Base-by-base conservation (phyloP, 2,329 filamentous ascomycete genomes). In the Sarocladiaceae sp. region DNA sequence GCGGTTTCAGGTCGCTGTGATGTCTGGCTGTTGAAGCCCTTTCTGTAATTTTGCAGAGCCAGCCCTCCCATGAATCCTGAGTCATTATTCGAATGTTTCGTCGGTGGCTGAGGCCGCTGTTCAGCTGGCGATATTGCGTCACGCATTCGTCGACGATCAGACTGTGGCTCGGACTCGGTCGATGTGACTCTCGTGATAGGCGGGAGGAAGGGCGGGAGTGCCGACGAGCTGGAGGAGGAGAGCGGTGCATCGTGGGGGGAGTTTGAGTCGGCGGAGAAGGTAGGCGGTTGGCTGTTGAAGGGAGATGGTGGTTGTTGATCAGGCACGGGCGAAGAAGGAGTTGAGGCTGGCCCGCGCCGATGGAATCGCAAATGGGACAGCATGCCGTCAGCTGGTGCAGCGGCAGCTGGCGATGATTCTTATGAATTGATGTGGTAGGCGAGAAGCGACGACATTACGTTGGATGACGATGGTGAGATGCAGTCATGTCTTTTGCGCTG, bases 281-380 rank as follows among this genome's bases (percentile, higher is more conserved):
- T 67, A 49, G 73, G 68, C 54, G 71, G 67, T 37, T 74, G 69
- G 39, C 67, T 69, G 57, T 56, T 60, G 47, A 63, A 53, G 55
- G 66, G 63, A 53, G 66, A 74, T 59, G 56, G 68, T 58, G 73
- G 75, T 35, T 70, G 62, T 53, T 73, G 74, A 53, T 82, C 78
- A 51, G 73, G 70, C 23, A 50, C 23, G 35, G 40, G 40, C 26
- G 29, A 40, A n/a, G 52, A 31, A 26, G 52, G 40, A 48, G 72
- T 62, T 4, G 80, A 78, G 29, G 79, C 81, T 58, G 74, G 73
- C 46, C 71, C 78, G 60, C 79, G 76, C 59, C 79, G 76, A 60
- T 82, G 79, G 66, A 83, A 82, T 60, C 79, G 78, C 46, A 82
- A 71, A 65, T 78, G 74, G 57, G 76, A 78, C 51, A 79, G 69